Evolutionary conservation across 768 basidiomycete species (phyloP), one percentile per base, ranked within the genome.

Genomic region (Russula virescens): DNA sequence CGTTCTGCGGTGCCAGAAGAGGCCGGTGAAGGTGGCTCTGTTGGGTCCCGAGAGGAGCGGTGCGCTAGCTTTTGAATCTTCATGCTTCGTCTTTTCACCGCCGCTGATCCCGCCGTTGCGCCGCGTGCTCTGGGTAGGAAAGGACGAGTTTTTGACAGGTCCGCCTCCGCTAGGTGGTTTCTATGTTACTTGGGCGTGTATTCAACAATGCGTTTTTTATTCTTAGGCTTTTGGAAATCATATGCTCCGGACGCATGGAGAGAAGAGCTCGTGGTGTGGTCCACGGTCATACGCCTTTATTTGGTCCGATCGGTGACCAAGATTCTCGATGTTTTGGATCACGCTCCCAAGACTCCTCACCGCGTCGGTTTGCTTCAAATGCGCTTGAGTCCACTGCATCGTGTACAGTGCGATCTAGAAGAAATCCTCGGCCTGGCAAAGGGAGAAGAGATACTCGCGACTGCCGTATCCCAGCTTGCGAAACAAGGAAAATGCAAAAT

Each of bases 251-350:
- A 38, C 42, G 59, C 50, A 13, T 90, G 87, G 81, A 77, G 78
- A 56, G 76, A 77, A 51, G 88, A 91, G 68, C 83, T 87, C 14
- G 74, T 80, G n/a, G 83, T 85, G 35, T 91, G 89, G 89, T 81
- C 87, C 34, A 77, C 84, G 0, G 85, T 91, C 55, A 81, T 92
- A 11, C 87, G 88, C 62, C 83, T 92, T 55, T 77, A 79, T 67
- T 70, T 79, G 63, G 75, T 77, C 51, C 75, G 74, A 54, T 78
- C 77, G 3, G 71, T 78, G 58, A 71, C 74, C 25, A 65, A 74
- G 53, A 77, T 79, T 64, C 73, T 78, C 60, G 73, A 77, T 28
- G 70, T 71, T 45, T 65, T 77, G 50, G 43, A 69, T 18, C 66
- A 75, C 35, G 68, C 69, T 10, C 71, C 40, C 14, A 21, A 40